phyloP scores from a whole-genome alignment of 2,329 filamentous ascomycete species.

The Aspergillus sp. region DNA sequence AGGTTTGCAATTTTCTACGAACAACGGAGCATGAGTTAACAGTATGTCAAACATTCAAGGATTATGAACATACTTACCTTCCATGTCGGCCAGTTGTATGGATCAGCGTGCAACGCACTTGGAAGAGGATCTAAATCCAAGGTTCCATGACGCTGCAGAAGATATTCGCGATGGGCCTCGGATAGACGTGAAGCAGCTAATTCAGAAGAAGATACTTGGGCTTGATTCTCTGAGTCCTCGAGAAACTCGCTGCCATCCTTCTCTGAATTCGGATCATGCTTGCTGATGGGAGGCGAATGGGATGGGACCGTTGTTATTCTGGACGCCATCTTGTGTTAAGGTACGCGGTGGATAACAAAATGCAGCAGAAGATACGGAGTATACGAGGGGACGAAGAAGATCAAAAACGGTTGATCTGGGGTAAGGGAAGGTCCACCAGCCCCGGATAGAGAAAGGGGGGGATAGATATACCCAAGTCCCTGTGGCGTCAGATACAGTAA shows the following conservation, averaged over 20 bases:
- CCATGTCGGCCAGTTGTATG: constrained; percentile 56
- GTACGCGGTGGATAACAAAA: not conserved
- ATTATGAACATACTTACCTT: constrained; percentile 44
- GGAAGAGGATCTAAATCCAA: constrained; percentile 55
- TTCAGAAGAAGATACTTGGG: not conserved
- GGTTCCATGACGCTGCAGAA: constrained; percentile 54
- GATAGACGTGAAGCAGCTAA: constrained; percentile 17
- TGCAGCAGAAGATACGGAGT: not conserved
- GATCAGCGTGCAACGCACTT: constrained; percentile 50
- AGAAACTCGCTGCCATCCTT: constrained; percentile 15
- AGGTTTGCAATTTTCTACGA: constrained; percentile 31
- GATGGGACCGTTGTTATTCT: not conserved
- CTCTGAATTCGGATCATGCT: not conserved
- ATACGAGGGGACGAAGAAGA: not conserved
- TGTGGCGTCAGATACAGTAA: not conserved
- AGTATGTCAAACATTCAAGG: not conserved
- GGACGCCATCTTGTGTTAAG: not conserved
- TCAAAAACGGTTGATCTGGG: not conserved
- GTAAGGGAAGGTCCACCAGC: not conserved
- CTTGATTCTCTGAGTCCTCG: constrained; percentile 5
- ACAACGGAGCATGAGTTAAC: not conserved
- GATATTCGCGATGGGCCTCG: constrained; percentile 41
- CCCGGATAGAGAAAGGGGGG: not conserved
- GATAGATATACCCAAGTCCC: not conserved
- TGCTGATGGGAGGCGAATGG: not conserved